Evolutionary conservation across 2,329 filamentous ascomycete genomes (phyloP), one percentile per base, ranked within the genome.

Genomic region (Fusarium begoniae): DNA sequence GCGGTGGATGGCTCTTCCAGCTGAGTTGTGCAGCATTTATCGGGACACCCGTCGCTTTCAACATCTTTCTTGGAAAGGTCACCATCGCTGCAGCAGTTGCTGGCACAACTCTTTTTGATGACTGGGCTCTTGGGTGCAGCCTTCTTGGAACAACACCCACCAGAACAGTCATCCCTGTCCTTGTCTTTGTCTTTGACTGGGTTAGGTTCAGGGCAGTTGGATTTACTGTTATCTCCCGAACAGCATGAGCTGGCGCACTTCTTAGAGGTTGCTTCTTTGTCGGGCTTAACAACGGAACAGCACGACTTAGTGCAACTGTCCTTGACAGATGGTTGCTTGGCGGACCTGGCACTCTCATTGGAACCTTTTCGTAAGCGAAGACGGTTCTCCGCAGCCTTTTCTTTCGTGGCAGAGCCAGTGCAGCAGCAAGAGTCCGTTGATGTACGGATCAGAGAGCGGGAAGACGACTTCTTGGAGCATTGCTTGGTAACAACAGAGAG

Each of bases 401-500:
- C 45, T 47, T 74, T 68, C 13, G 63, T 62, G n/a, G 41, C 62
- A 15, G 58, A 54, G 22, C 70, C 66, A 8, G 53, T 77, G 20
- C 63, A 66, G 51, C 79, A 78, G 68, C 78, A 80, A 0, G 80
- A 80, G 51, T 79, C 79, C 8, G 71, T 55, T 17, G 80, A 80
- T 30, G 64, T 64, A 28, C 74, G 78, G 11, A 53, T 20, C 24
- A 70, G 58, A 11, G 74, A 74, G 14, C 37, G 47, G 18, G 60
- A 38, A 32, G 76, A 58, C 32, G 71, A 35, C 41, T 62, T 78
- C 66, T 78, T 80, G 26, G 76, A 77, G 50, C 70, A 70, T 24
- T 72, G 78, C 58, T 77, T 80, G 50, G 76, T 74, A n/a, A 69
- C 28, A 11, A 78, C 77, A 3, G 79, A 74, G 40, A 78, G 75